Evolutionary conservation across 1,284 basidiomycete species (phyloP).

Genomic region (Puccinia horiana): DNA sequence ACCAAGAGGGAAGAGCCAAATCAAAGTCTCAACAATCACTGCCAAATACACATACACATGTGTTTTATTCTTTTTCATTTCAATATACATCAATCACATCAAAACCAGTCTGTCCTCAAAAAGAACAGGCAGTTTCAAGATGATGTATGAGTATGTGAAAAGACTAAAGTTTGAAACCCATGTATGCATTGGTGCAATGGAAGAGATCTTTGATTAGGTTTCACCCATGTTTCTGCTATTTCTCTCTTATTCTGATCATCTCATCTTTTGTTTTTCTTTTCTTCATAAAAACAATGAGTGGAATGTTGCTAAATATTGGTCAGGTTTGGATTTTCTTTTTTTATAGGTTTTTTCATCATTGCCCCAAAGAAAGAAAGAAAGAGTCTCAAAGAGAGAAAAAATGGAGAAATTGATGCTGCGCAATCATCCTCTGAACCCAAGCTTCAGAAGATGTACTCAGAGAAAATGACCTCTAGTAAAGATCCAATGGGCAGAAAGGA

Average conservation of each 20-base stretch:
- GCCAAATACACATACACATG: not conserved
- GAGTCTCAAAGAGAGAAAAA: not conserved
- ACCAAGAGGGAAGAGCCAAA: not conserved
- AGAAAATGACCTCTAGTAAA: not conserved
- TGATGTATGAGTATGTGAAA: not conserved
- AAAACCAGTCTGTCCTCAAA: not conserved
- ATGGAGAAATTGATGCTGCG: not conserved
- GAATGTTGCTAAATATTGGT: not conserved
- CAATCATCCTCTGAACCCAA: not conserved
- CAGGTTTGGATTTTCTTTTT: slow-evolving; percentile 24
- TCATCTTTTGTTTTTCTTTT: not conserved
- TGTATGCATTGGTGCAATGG: not conserved
- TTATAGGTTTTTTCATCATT: slow-evolving; percentile 17
- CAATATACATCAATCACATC: not conserved
- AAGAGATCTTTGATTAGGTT: no score
- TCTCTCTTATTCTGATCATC: not conserved
- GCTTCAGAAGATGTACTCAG: not conserved
- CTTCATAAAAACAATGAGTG: not conserved
- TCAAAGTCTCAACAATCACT: not conserved
- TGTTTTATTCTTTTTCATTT: not conserved
- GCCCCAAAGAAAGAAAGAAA: not conserved
- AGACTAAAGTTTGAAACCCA: not conserved
- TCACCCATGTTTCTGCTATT: not conserved
- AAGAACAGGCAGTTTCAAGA: not conserved
- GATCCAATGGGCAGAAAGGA: not conserved